Base-by-base conservation (phyloP, 1,284 basidiomycete genomes). In the Pterulicium gracile region DNA sequence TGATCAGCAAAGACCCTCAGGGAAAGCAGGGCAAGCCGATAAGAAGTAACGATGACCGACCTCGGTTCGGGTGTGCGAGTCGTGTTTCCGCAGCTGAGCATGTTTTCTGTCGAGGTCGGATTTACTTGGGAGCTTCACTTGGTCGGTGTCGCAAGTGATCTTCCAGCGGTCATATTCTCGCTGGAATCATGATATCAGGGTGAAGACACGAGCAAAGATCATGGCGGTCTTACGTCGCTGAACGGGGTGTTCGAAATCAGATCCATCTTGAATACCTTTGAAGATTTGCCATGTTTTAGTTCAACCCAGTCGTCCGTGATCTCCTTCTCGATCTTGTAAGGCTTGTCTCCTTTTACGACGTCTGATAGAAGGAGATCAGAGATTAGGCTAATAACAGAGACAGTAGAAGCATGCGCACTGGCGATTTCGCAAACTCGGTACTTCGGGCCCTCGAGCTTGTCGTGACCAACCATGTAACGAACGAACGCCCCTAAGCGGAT, bases 351-450 rank as follows among this genome's bases (percentile, higher is more conserved):
- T 43, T 77, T 70, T 47, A 68, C 62, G 24, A 67, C 61, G 23
- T 86, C 64, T 52, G 70, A 77, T 78, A 52, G 24, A 36, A 23
- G 40, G 15, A 40, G 23, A 42, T n/a, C n/a, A n/a, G n/a, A n/a
- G n/a, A n/a, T n/a, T n/a, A n/a, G n/a, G n/a, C n/a, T n/a, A n/a
- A n/a, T n/a, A n/a, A 46, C 47, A 51, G 52, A 45, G 48, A 43
- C 39, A 45, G 22, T 39, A 24, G 24, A 43, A 46, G n/a, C 36
- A 42, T 23, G 71, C 82, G 55, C 52, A 90, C 90, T 73, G 15
- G 63, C 59, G 34, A 96, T 71, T 61, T 88, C 79, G 59, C 90
- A 91, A 46, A 92, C 72, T 42, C 91, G 78, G 63, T 96, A 96
- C 24, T 87, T 74, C n/a, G 73, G 70, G 49, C 70, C 58, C 3